A percentile compares a stretch with the other conserved stretches of the same genome.
phyloP scores from a whole-genome alignment of 2,329 filamentous ascomycete species.

The Aureobasidium sp. region DNA sequence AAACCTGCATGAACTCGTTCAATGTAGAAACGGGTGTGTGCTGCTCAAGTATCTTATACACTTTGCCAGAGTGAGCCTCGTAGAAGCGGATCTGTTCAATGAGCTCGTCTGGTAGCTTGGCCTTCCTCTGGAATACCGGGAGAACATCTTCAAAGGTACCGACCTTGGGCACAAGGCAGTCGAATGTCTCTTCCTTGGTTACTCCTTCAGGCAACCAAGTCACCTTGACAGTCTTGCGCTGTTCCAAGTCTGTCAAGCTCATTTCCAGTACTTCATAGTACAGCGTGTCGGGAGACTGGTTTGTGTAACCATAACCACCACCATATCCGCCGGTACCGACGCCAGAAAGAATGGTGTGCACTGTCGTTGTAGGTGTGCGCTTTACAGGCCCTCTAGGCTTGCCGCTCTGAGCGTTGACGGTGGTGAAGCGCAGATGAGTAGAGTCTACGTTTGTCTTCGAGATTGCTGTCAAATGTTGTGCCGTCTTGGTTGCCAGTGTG shows the following conservation, averaged over 20 bases:
- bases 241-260: conserved; percentile 85
- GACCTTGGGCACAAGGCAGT: conserved; percentile 81
- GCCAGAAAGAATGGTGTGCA: conserved; percentile 64
- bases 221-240: conserved; percentile 78
- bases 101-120: conserved; percentile 67
- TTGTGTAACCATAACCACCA: conserved; percentile 56
- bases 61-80: conserved; percentile 73
- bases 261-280: conserved; percentile 94
- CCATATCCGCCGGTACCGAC: conserved; percentile 52
- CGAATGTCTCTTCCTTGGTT: conserved; percentile 76
- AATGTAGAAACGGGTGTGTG: conserved; percentile 70
- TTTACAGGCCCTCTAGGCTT: conserved; percentile 74
- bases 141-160: conserved; percentile 74
- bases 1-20: conserved; percentile 75
- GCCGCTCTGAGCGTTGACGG: conserved; percentile 66
- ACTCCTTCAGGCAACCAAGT: conserved; percentile 84
- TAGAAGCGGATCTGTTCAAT: conserved; percentile 68
- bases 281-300: conserved; percentile 56
- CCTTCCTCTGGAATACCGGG: conserved; percentile 67
- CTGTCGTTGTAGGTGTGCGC: conserved; percentile 58
- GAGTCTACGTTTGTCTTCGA: conserved; percentile 50
- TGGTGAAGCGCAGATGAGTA: conserved; percentile 86
- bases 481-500: conserved; percentile 74
- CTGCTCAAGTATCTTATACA: conserved; percentile 65
- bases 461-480: conserved; percentile 51